Conservation (phyloP, 306 rosid species). For the Dicorynia guianensis region DNA sequence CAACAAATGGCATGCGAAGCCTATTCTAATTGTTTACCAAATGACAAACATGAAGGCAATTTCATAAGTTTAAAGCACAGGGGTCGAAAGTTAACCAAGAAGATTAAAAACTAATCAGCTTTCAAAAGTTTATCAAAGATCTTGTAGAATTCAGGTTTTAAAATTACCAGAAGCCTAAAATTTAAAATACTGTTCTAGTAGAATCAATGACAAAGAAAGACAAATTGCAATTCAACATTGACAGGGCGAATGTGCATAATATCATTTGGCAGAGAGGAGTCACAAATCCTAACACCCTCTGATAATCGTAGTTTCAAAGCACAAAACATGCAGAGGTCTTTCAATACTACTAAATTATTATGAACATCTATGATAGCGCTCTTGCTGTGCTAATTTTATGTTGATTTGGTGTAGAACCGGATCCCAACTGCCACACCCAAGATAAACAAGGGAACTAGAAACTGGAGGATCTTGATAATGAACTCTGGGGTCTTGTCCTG, state of each 20-base stretch:
- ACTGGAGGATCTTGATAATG: slow-evolving; percentile 65
- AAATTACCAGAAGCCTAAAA: slow-evolving; percentile 1
- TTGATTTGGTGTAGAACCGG: slow-evolving; percentile 61
- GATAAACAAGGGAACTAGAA: slow-evolving; percentile 70
- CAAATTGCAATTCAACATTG: slow-evolving; percentile 7
- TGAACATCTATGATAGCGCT: slow-evolving; percentile 4
- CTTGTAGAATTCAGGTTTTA: background rate
- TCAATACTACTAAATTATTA: slow-evolving; percentile 23
- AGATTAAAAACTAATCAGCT: slow-evolving; percentile 4
- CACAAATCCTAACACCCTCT: slow-evolving; percentile 8
- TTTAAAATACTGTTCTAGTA: slow-evolving; percentile 1
- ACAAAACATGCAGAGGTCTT: slow-evolving; percentile 26
- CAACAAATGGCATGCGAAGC: background rate
- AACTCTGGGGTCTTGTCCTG: slow-evolving; percentile 60
- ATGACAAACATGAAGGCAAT: background rate
- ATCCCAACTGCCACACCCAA: slow-evolving; percentile 68
- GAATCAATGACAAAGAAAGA: slow-evolving; percentile 16
- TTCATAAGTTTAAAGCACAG: background rate
- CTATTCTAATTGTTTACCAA: background rate
- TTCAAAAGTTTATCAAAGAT: slow-evolving; percentile 3
- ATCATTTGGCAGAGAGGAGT: slow-evolving; percentile 34
- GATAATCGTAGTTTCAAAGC: slow-evolving; percentile 19
- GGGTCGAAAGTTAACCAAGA: background rate
- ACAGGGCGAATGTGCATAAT: slow-evolving; percentile 24
- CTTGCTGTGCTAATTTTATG: slow-evolving; percentile 32